These are phyloP conservation scores for Aspergillus asperescens DNA, from an alignment of 495 filamentous ascomycete species.

Conservation along the genomic window DNA sequence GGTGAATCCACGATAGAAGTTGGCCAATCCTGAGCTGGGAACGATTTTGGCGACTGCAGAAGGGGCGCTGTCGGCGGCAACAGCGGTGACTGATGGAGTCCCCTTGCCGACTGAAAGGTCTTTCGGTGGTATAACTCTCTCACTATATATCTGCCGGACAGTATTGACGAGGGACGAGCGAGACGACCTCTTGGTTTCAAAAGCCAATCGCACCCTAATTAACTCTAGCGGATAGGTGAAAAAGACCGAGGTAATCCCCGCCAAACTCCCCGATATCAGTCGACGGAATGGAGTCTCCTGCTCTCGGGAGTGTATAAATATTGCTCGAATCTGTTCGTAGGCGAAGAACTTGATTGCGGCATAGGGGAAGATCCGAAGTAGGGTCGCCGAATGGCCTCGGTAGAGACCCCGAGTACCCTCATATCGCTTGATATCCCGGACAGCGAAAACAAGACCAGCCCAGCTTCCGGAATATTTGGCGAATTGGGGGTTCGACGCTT, in stretches of 20 bases:
- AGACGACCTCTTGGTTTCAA: constrained; percentile 72
- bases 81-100: constrained; percentile 18
- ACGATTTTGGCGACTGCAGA: constrained; percentile 39
- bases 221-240: constrained; percentile 94
- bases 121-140: constrained; percentile 44
- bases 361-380: constrained; percentile 95
- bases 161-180: constrained; percentile 64
- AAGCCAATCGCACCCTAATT: constrained; percentile 85
- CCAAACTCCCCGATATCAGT: constrained; percentile 70
- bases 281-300: constrained; percentile 79
- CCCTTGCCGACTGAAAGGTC: constrained; percentile 14
- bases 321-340: constrained; percentile 85
- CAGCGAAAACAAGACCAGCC: constrained; percentile 69
- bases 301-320: constrained; percentile 61
- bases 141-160: constrained; percentile 77
- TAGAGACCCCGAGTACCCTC: constrained; percentile 76
- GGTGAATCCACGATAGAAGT: constrained; percentile 93
- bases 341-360: constrained; percentile 96
- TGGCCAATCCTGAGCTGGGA: constrained; percentile 64
- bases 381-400: constrained; percentile 87
- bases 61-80: constrained; percentile 34
- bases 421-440: constrained; percentile 71
- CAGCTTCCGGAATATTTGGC: constrained; percentile 85
- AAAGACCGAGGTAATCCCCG: constrained; percentile 86
- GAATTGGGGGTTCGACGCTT: constrained; percentile 90